Evolutionary conservation across 2,329 filamentous ascomycete genomes (phyloP), one percentile per base, ranked within the genome.

Genomic region (Exserohilum rostratum): DNA sequence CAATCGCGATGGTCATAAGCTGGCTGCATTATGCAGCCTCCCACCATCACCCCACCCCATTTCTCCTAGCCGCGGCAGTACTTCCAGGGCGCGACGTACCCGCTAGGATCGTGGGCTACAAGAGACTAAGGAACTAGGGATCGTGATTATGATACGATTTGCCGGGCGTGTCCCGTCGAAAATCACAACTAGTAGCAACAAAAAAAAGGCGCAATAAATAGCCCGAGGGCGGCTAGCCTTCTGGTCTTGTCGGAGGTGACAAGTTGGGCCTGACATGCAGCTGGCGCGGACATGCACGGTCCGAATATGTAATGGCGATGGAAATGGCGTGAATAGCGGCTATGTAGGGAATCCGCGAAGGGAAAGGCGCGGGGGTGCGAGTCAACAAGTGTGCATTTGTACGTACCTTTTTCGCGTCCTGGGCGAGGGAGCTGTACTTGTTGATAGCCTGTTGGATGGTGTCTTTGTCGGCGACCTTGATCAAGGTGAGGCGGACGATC

Each of bases 401-500:
- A 63, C 69, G 53, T 65, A 76, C 73, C 63, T 74, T 76, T 33
- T 67, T 51, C 12, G 72, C 73, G 34, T 73, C 67, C 37, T 67
- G 60, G 46, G 50, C 57, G 54, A 76, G 61, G 9, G 70, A 68
- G 7, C 68, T 64, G 67, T 74, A 76, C 55, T 69, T 72, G 17
- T 66, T 48, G 44, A 73, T 60, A 3, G 67, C 62, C 47, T 66
- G 65, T 54, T 72, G 57, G 51, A 75, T 52, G 51, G 65, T 48
- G 29, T 66, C 57, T 3, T 53, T 18, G 39, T 75, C 66, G 47
- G 69, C 60, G 52, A 75, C 62, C 58, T 76, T 75, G 69, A 76
- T 74, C 27, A 75, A 61, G 11, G 72, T 75, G 44, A 75, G 59
- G 52, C 73, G 73, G 48, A 69, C 54, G 58, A 76, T 69, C 46